Evolutionary conservation across 192 early-diverging fungal species (phyloP), one percentile per base, ranked within the genome.

Genomic region (Pilobolus umbonatus): DNA sequence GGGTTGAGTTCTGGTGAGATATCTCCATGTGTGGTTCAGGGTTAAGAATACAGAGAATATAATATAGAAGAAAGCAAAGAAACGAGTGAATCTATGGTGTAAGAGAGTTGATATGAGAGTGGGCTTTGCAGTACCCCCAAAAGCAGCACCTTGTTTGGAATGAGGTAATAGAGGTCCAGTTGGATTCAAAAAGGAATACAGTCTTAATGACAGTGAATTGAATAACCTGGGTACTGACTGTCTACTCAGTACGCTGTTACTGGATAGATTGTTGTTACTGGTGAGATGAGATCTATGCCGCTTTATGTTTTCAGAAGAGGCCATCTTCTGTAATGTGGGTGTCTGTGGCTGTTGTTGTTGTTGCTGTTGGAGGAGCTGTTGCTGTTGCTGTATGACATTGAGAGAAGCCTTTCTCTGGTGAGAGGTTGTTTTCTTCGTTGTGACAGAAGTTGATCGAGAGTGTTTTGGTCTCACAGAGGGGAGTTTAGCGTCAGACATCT

Each of bases 41-140:
- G 67, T 50, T 25, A 69, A 55, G 22, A 58, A 54, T 1, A 69
- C 52, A 0, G 67, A 69, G 48, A 69, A 69, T 21, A 52, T 55
- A 21, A 50, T 45, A 38, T 69, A 69, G 15, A 69, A 55, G 4
- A 69, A 26, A 8, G 36, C 17, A 5, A 64, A 31, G 32, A 69
- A 55, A 17, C 67, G 55, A 17, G 51, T n/a, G 2, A 32, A 28
- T 17, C 45, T 50, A 19, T 49, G 60, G 29, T 53, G 42, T 19
- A 60, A 55, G 8, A 60, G 11, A 14, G 28, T n/a, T 8, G 49
- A 31, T 22, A 57, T 31, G 9, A 38, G 3, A 5, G 39, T 39
- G 17, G 26, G 25, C 15, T 54, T 52, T 46, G 15, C 38, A 21
- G 29, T 55, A 6, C 67, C 67, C 29, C 67, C 67, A 60, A 69